Percentiles rank a stretch among this genome's conserved stretches.
Evolutionary conservation across 768 basidiomycete species (phyloP).

Genomic region (Pleurotus salmoneostramineus): DNA sequence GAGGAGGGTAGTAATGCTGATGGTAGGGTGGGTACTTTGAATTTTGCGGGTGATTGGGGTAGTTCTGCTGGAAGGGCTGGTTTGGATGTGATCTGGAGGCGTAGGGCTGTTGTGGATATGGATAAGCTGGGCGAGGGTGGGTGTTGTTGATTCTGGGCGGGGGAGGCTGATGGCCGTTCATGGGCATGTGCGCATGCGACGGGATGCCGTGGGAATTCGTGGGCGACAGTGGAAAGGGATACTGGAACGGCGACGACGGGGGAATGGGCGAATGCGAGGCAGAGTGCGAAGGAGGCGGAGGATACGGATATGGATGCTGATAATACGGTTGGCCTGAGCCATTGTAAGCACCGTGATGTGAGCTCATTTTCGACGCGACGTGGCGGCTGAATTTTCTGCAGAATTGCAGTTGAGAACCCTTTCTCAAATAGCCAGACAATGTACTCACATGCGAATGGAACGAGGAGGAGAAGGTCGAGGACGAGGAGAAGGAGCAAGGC

Average conservation of each 20-base stretch:
- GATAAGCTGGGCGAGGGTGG: conserved; percentile 27
- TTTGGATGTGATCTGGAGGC: conserved; percentile 24
- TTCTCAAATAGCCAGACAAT: too few species aligned
- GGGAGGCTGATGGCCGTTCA: conserved; percentile 23
- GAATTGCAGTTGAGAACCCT: not conserved
- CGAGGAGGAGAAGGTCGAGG: not conserved
- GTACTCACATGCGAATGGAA: not conserved
- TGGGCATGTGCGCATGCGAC: conserved; percentile 13
- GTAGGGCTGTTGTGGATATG: conserved; percentile 23
- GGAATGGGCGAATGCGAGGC: not conserved
- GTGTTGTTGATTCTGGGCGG: conserved; percentile 28
- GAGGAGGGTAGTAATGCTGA: conserved; percentile 24
- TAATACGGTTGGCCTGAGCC: conserved; percentile 11
- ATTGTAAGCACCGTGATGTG: conserved; percentile 1
- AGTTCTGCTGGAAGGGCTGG: conserved; percentile 31
- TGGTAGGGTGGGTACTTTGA: conserved; percentile 18
- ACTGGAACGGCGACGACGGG: not conserved
- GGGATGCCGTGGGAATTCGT: conserved; percentile 27
- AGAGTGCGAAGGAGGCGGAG: not conserved
- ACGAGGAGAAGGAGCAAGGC: not conserved
- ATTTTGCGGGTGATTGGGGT: conserved; percentile 29
- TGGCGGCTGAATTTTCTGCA: not conserved
- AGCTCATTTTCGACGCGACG: not conserved
- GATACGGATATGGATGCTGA: conserved; percentile 30
- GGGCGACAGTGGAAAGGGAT: conserved; percentile 21